Evolutionary conservation across 768 basidiomycete species (phyloP).

Genomic region (Xerocomellus chrysenteron): DNA sequence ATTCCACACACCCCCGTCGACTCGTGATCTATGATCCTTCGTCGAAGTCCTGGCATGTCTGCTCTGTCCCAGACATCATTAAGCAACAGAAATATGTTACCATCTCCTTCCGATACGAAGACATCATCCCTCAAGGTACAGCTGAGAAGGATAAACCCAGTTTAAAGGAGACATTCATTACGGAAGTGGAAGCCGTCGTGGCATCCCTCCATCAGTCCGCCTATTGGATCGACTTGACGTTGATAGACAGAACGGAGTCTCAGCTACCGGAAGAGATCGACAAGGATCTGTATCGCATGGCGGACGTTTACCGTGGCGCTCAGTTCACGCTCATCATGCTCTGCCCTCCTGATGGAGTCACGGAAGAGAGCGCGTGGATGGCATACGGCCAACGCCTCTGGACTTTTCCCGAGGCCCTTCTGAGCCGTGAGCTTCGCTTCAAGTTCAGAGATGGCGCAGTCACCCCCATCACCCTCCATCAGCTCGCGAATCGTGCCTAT

Average conservation of each 20-base stretch:
- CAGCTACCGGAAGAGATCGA: slow-evolving; percentile 2
- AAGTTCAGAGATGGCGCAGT: slow-evolving; percentile 13
- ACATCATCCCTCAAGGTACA: slow-evolving; percentile 1
- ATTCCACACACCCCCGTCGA: slow-evolving; percentile 12
- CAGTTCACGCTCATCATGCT: slow-evolving; percentile 27
- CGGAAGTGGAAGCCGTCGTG: neutral
- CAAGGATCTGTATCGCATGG: slow-evolving; percentile 25
- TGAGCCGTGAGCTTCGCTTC: slow-evolving; percentile 22
- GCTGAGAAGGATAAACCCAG: neutral
- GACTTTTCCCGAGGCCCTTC: slow-evolving; percentile 24
- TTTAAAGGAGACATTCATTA: neutral
- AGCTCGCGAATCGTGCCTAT: slow-evolving; percentile 26
- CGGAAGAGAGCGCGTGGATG: slow-evolving; percentile 12
- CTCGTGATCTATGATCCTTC: slow-evolving; percentile 14
- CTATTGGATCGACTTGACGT: slow-evolving; percentile 24
- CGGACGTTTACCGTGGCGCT: slow-evolving; percentile 21
- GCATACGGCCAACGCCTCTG: slow-evolving; percentile 24
- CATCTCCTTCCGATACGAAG: slow-evolving; percentile 18
- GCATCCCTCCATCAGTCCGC: slow-evolving; percentile 10
- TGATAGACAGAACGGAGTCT: neutral
- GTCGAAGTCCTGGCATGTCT: neutral
- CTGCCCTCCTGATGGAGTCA: neutral
- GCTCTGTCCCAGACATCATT: neutral
- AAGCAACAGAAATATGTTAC: slow-evolving; percentile 16
- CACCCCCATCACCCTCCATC: slow-evolving; percentile 18